Evolutionary conservation across 169 alveolate genomes (phyloP).

Genomic region (Plasmodium coatneyi): DNA sequence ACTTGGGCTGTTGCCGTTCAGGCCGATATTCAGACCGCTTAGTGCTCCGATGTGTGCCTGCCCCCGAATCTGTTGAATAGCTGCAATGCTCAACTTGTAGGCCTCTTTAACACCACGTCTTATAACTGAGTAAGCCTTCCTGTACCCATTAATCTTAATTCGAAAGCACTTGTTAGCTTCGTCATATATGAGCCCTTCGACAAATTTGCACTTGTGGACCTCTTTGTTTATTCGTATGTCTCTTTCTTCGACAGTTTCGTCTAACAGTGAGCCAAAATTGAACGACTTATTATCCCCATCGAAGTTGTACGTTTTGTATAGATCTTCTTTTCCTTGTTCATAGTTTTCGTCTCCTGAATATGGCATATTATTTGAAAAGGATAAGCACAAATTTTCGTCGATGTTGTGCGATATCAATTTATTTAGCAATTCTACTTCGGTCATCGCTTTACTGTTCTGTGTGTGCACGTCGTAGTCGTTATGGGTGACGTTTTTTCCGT

Average conservation of each 20-base stretch:
- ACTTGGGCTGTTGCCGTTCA: not conserved
- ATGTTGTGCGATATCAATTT: conserved; percentile 10
- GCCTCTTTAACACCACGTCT: conserved; percentile 76
- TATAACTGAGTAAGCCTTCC: conserved; percentile 73
- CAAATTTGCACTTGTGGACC: conserved; percentile 66
- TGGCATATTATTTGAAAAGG: conserved; percentile 12
- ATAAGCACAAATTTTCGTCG: conserved; percentile 5
- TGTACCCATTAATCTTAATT: conserved; percentile 71
- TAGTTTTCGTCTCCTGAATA: not conserved
- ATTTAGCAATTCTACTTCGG: not conserved
- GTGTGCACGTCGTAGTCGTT: not conserved
- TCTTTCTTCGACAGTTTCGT: conserved; percentile 72
- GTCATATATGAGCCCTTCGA: conserved; percentile 72
- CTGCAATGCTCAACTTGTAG: conserved; percentile 67
- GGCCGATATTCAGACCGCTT: not conserved
- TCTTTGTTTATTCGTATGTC: conserved; percentile 73
- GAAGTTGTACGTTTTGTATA: conserved; percentile 11
- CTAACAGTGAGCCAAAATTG: conserved; percentile 15
- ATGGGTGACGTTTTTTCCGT: not conserved
- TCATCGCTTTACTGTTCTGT: not conserved
- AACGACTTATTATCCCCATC: conserved; percentile 13
- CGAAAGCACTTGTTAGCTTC: conserved; percentile 74
- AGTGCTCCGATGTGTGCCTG: conserved; percentile 3
- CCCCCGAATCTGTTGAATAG: conserved; percentile 44
- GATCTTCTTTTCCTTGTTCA: conserved; percentile 57